Conservation (phyloP, 2,329 filamentous ascomycete species). For the Penicillium polonicum region DNA sequence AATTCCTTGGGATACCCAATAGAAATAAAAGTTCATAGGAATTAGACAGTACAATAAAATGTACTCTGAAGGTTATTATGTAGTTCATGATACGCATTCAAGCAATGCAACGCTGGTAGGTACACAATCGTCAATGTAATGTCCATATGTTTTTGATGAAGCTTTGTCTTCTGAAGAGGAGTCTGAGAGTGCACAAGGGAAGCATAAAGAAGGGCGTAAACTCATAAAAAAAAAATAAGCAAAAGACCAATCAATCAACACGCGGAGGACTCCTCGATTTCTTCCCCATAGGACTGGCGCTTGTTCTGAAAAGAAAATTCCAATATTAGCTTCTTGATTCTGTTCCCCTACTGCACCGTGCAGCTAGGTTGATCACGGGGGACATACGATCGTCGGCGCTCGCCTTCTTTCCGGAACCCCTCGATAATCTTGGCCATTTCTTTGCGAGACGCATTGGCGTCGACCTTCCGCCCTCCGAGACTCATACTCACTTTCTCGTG, state of each 20-base stretch:
- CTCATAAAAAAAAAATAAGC: constrained; percentile 7
- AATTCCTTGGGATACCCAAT: neutral
- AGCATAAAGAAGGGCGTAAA: constrained; percentile 15
- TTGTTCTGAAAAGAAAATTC: constrained; percentile 12
- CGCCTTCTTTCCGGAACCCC: constrained; percentile 79
- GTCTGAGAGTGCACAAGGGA: constrained; percentile 13
- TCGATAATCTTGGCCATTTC: constrained; percentile 92
- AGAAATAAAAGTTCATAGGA: too few species aligned
- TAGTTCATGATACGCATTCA: neutral
- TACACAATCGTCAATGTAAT: neutral
- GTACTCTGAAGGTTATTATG: neutral
- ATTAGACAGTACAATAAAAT: too few species aligned
- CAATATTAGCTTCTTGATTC: neutral
- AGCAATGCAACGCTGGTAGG: constrained; percentile 8
- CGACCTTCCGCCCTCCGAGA: constrained; percentile 78
- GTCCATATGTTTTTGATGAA: neutral
- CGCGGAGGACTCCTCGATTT: constrained; percentile 26
- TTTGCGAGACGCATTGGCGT: constrained; percentile 76
- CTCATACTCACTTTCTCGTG: constrained; percentile 92
- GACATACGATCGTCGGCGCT: constrained; percentile 75
- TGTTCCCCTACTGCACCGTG: neutral
- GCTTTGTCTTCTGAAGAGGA: neutral
- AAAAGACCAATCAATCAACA: constrained; percentile 17
- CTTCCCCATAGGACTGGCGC: constrained; percentile 26
- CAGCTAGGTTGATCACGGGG: neutral